Evolutionary conservation across 106 monocot genomes (phyloP).

Genomic region (Cymbidium sinense): DNA sequence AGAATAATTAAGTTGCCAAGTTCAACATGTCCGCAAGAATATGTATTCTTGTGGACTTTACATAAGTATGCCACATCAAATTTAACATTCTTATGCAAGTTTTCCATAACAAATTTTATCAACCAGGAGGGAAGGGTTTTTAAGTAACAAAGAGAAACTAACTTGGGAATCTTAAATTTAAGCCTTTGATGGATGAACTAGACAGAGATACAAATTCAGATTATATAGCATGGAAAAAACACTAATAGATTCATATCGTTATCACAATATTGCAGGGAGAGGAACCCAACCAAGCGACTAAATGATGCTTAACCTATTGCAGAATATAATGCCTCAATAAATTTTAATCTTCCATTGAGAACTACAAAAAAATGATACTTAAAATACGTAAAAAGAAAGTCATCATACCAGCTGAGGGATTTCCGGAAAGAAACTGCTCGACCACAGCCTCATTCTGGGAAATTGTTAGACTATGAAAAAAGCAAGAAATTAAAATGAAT

Average conservation of each 20-base stretch:
- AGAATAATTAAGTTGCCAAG: too few relatives aligned
- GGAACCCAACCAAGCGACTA: not conserved
- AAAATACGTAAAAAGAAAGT: not conserved
- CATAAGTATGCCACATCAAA: not conserved
- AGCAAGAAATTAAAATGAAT: not conserved
- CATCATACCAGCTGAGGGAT: constrained; percentile 69
- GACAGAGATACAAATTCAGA: not conserved
- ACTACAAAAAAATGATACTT: not conserved
- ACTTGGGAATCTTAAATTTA: not conserved
- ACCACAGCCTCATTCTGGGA: constrained; percentile 90
- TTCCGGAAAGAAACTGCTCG: constrained; percentile 59
- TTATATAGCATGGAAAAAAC: not conserved
- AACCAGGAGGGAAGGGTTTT: not conserved
- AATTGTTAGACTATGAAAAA: constrained; percentile 65
- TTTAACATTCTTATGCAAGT: not conserved
- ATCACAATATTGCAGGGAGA: not conserved
- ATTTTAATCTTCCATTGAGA: not conserved
- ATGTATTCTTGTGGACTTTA: too few relatives aligned
- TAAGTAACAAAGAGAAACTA: too few relatives aligned
- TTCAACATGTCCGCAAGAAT: too few relatives aligned
- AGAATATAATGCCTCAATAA: not conserved
- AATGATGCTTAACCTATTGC: not conserved
- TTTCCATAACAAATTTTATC: not conserved
- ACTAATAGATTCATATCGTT: not conserved
- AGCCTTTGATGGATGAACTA: not conserved